A percentile compares a stretch with the other conserved stretches of the same genome.
Evolutionary conservation across 1,284 basidiomycete genomes (phyloP).

Genomic region (Trametes polyzona): DNA sequence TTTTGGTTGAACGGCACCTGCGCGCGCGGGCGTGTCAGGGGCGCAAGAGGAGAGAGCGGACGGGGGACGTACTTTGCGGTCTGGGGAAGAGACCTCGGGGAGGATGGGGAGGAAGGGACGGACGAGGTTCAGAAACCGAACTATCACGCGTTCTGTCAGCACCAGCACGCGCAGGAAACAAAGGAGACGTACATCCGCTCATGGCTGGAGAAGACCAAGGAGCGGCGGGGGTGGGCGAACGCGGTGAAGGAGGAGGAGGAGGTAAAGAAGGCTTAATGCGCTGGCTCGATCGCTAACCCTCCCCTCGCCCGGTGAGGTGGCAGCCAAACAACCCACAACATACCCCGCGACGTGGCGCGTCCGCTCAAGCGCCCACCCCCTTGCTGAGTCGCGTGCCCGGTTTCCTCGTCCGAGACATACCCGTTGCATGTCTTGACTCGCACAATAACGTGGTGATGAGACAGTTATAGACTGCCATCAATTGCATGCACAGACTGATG

Average conservation of each 20-base stretch:
- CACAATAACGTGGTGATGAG: no score
- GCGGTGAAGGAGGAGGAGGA: slow-evolving; percentile 3
- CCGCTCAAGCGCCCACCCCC: neutral
- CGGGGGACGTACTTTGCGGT: slow-evolving; percentile 76
- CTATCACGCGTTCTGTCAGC: slow-evolving; percentile 43
- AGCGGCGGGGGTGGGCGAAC: slow-evolving; percentile 32
- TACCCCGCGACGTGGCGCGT: slow-evolving; percentile 18
- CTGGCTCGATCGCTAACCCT: slow-evolving; percentile 13
- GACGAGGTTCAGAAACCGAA: slow-evolving; percentile 95
- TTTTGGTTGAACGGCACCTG: slow-evolving; percentile 96
- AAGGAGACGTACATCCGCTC: slow-evolving; percentile 42
- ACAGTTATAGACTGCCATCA: no score
- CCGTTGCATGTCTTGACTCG: no score
- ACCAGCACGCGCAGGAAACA: neutral
- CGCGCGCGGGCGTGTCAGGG: neutral
- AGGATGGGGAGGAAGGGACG: slow-evolving; percentile 92
- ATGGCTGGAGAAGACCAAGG: slow-evolving; percentile 38
- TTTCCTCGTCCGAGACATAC: no score
- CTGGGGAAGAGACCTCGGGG: slow-evolving; percentile 94
- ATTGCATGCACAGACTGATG: no score
- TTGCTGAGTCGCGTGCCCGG: no score
- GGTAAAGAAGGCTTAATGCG: neutral
- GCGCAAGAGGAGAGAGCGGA: neutral
- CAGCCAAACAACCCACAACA: slow-evolving; percentile 36
- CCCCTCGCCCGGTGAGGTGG: slow-evolving; percentile 33